Percentiles rank a stretch among this genome's conserved stretches.
Evolutionary conservation across 202 grass and related monocot genomes (phyloP).

Genomic region (Elaeis oleifera): DNA sequence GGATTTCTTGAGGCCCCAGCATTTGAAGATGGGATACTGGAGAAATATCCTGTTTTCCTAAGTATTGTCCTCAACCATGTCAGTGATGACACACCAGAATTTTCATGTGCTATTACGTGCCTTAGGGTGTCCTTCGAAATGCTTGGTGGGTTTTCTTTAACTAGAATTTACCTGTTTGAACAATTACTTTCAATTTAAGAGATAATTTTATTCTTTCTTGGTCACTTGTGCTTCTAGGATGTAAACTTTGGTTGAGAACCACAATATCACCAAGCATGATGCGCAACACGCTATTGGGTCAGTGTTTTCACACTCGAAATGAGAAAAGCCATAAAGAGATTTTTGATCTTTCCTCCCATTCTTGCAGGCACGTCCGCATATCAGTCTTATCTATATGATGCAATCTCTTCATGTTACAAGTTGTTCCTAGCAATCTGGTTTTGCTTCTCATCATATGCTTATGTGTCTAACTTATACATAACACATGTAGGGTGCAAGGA

Average conservation of each 20-base stretch:
- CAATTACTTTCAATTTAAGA: constrained; percentile 11
- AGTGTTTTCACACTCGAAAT: constrained; percentile 89
- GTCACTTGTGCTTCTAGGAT: constrained; percentile 40
- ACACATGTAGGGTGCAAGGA: too few species aligned
- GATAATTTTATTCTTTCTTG: constrained; percentile 13
- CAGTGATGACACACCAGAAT: constrained; percentile 84
- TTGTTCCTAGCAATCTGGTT: constrained; percentile 11
- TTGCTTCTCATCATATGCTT: too few species aligned
- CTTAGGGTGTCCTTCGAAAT: constrained; percentile 95
- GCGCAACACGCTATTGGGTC: constrained; percentile 87
- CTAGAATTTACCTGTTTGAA: constrained; percentile 20
- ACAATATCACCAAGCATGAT: constrained; percentile 88
- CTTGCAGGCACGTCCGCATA: constrained; percentile 57
- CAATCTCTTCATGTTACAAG: constrained; percentile 13
- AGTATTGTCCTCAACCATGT: constrained; percentile 92
- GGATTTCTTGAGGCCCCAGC: constrained; percentile 94
- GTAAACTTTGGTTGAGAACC: constrained; percentile 98
- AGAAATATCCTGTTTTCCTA: constrained; percentile 84
- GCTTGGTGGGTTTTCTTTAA: constrained; percentile 52
- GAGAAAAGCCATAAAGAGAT: constrained; percentile 99
- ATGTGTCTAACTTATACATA: too few species aligned
- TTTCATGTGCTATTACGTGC: constrained; percentile 89
- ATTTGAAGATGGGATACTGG: constrained; percentile 94
- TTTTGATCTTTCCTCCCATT: constrained; percentile 97
- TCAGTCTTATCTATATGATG: neutral